Evolutionary conservation across 331 rosid genomes (phyloP).

Genomic region (Cucumis variabilis): DNA sequence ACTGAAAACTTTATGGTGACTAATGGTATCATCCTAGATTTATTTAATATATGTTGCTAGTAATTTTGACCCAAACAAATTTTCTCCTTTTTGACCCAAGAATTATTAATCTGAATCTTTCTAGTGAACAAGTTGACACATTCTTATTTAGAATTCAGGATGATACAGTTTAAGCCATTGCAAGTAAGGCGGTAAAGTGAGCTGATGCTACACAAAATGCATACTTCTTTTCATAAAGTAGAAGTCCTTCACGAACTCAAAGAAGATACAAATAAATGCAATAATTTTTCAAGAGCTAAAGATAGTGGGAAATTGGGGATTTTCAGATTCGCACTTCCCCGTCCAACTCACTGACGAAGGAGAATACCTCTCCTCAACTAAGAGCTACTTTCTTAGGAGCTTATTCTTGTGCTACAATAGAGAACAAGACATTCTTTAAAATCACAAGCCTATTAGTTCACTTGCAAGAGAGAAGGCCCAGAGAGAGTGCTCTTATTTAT

Average conservation of each 20-base stretch:
- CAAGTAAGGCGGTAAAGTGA: background rate
- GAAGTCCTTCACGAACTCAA: background rate
- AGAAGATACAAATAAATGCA: background rate
- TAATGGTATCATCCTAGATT: background rate
- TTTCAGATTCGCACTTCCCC: too few species aligned
- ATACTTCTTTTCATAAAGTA: background rate
- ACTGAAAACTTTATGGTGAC: background rate
- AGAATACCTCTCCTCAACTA: too few species aligned
- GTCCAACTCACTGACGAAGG: too few species aligned
- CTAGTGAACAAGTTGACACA: background rate
- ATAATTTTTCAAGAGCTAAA: background rate
- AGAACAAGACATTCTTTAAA: too few species aligned
- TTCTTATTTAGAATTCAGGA: conserved; percentile 6
- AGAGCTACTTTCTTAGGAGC: background rate
- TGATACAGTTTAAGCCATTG: conserved; percentile 10
- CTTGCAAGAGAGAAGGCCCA: background rate
- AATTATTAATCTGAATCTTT: background rate
- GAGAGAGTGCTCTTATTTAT: too few species aligned
- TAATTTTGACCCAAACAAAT: background rate
- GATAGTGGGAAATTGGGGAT: too few species aligned
- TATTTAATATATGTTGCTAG: background rate
- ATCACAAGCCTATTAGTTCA: too few species aligned
- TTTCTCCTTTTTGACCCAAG: background rate
- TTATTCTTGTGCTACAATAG: too few species aligned
- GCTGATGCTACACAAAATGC: background rate